Conservation (phyloP, 2,329 filamentous ascomycete genomes). For the Aspergillus texensis region DNA sequence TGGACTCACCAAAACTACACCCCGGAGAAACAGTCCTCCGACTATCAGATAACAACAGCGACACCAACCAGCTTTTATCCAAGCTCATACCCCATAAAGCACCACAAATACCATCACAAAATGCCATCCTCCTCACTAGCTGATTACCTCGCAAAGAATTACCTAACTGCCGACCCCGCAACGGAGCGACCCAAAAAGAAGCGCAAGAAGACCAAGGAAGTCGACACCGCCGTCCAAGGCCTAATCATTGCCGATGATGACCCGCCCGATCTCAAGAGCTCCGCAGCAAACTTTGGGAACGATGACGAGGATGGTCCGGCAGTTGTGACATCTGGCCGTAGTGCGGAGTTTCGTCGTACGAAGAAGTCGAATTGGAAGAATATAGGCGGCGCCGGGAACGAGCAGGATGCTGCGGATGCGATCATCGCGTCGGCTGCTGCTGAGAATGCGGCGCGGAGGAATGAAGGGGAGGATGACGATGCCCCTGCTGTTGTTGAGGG, state of each 20-base stretch:
- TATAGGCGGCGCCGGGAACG: slow-evolving; percentile 56
- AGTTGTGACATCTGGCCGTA: slow-evolving; percentile 30
- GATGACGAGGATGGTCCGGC: slow-evolving; percentile 43
- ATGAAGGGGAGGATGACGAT: slow-evolving; percentile 55
- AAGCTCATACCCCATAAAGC: not conserved
- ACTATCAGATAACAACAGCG: slow-evolving; percentile 2
- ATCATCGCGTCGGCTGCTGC: slow-evolving; percentile 74
- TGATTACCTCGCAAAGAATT: slow-evolving; percentile 87
- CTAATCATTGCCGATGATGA: slow-evolving; percentile 47
- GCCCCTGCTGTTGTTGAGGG: slow-evolving; percentile 47
- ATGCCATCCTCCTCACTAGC: slow-evolving; percentile 65
- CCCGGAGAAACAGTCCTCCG: not conserved
- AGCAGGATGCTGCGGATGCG: slow-evolving; percentile 72
- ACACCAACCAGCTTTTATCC: not conserved
- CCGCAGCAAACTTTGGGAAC: slow-evolving; percentile 24
- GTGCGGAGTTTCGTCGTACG: slow-evolving; percentile 64
- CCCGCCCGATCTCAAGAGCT: slow-evolving; percentile 37
- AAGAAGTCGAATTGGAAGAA: slow-evolving; percentile 83
- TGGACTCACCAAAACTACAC: not conserved
- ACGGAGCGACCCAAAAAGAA: slow-evolving; percentile 57
- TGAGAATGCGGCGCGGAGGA: slow-evolving; percentile 61
- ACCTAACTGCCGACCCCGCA: slow-evolving; percentile 68
- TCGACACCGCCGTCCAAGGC: slow-evolving; percentile 46
- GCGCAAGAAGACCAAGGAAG: slow-evolving; percentile 56
- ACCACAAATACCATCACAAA: slow-evolving; percentile 1